These are phyloP conservation scores for Leishmania arabica DNA, from an alignment of 208 protist genomes.

Conservation along the genomic window DNA sequence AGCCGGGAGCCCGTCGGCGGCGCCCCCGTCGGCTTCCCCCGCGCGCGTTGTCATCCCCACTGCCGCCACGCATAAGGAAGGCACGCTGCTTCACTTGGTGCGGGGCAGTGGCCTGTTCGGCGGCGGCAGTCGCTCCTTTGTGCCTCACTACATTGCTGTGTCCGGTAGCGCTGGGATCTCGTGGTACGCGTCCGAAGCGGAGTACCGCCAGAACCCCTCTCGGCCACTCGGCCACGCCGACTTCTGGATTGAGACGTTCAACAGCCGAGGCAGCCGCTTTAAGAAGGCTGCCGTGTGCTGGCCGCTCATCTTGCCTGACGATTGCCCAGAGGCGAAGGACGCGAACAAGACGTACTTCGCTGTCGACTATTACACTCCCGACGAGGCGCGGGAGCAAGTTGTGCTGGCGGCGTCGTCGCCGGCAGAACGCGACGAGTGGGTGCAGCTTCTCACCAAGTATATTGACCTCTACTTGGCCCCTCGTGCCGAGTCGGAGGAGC, in stretches of 20 bases:
- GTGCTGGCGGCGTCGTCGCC: conserved; percentile 40
- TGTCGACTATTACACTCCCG: conserved; percentile 53
- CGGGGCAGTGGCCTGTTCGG: conserved; percentile 25
- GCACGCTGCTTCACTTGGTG: conserved; percentile 48
- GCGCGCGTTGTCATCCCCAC: background rate
- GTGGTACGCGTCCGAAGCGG: conserved; percentile 42
- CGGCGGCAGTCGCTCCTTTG: conserved; percentile 27
- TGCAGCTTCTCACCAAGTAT: conserved; percentile 66
- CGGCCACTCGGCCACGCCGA: conserved; percentile 36
- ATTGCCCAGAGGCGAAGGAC: conserved; percentile 51
- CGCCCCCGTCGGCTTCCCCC: conserved; percentile 5
- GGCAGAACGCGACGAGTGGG: conserved; percentile 60
- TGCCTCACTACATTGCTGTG: conserved; percentile 60
- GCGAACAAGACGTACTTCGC: conserved; percentile 49
- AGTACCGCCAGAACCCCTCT: conserved; percentile 17
- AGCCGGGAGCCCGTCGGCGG: background rate
- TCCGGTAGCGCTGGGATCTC: conserved; percentile 42
- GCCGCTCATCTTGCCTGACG: conserved; percentile 60
- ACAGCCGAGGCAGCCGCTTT: conserved; percentile 74
- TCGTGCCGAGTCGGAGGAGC: conserved; percentile 54
- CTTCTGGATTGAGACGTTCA: conserved; percentile 55
- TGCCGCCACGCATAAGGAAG: conserved; percentile 36
- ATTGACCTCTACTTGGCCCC: conserved; percentile 64
- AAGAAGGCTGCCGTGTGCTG: conserved; percentile 70
- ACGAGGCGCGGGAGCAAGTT: conserved; percentile 31